Percentiles rank a stretch among this genome's conserved stretches.
Evolutionary conservation across 495 filamentous ascomycete genomes (phyloP).

Genomic region (Penicillium argentinense): DNA sequence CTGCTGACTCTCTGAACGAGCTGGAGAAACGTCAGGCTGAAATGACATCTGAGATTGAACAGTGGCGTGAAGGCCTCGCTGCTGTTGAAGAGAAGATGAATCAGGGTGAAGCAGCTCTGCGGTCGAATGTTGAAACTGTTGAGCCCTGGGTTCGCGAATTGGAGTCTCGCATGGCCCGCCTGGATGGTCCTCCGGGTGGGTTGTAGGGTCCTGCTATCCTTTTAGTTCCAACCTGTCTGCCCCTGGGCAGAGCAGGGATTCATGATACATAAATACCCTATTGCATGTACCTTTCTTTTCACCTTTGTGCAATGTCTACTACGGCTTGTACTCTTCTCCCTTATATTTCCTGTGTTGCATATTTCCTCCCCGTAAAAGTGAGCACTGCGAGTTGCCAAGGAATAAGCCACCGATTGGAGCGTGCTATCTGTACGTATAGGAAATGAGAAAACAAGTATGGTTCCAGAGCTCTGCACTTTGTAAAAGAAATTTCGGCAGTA

Average conservation of each 20-base stretch:
- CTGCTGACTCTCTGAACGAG: conserved; percentile 71
- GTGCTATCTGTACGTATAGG: too few relatives aligned
- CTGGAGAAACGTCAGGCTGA: conserved; percentile 79
- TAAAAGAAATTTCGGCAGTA: too few relatives aligned
- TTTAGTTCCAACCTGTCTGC: conserved; percentile 5
- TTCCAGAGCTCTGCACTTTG: too few relatives aligned
- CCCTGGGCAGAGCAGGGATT: conserved; percentile 3
- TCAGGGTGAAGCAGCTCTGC: conserved; percentile 66
- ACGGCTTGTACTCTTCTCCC: too few relatives aligned
- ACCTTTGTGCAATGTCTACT: conserved; percentile 1
- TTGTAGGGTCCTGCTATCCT: background rate
- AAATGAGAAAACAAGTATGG: too few relatives aligned
- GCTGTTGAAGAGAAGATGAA: conserved; percentile 74
- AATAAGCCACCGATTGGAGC: too few relatives aligned
- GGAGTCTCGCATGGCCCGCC: conserved; percentile 67
- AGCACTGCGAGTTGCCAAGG: too few relatives aligned
- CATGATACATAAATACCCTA: conserved; percentile 28
- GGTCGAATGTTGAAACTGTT: conserved; percentile 74
- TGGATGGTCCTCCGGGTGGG: conserved; percentile 32
- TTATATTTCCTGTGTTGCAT: too few relatives aligned
- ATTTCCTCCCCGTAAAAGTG: too few relatives aligned
- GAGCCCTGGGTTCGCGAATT: conserved; percentile 87
- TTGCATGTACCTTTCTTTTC: conserved; percentile 19
- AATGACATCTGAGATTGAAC: conserved; percentile 77
- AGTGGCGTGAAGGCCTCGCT: conserved; percentile 80